These are phyloP conservation scores for Leccinellum rugosiceps DNA, from an alignment of 768 basidiomycete species.

Conservation along the genomic window DNA sequence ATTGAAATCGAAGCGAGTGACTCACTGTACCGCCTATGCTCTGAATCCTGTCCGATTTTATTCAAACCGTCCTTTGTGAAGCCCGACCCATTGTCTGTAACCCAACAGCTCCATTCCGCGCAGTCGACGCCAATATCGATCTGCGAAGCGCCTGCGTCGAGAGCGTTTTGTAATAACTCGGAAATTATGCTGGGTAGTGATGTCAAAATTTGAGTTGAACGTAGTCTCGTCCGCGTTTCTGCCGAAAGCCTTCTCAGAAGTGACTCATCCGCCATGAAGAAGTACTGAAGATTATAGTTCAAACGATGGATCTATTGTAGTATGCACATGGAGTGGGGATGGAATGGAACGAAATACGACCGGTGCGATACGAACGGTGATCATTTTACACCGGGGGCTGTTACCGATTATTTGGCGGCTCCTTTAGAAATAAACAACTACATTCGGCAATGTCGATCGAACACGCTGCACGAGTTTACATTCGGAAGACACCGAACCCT, in stretches of 20 bases:
- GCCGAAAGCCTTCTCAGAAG: slow-evolving; percentile 45
- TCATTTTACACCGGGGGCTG: background rate
- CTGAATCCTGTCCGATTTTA: slow-evolving; percentile 47
- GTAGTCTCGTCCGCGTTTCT: slow-evolving; percentile 65
- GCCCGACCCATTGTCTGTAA: slow-evolving; percentile 82
- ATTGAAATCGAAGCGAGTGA: slow-evolving; percentile 5
- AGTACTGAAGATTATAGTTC: background rate
- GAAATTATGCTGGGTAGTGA: slow-evolving; percentile 76
- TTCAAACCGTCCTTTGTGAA: slow-evolving; percentile 60
- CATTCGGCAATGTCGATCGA: slow-evolving; percentile 25
- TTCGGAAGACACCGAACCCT: slow-evolving; percentile 89
- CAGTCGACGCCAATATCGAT: slow-evolving; percentile 74
- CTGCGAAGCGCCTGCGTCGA: slow-evolving; percentile 72
- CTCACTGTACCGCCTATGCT: slow-evolving; percentile 68
- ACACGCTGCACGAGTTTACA: slow-evolving; percentile 44
- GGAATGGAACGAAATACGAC: background rate
- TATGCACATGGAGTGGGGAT: background rate
- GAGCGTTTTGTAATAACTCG: slow-evolving; percentile 86
- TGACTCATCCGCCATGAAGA: slow-evolving; percentile 20
- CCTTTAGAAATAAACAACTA: slow-evolving; percentile 24
- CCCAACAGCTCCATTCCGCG: slow-evolving; percentile 79
- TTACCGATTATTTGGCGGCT: slow-evolving; percentile 23
- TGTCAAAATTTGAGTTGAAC: slow-evolving; percentile 82
- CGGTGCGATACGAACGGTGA: background rate
- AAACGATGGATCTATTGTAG: background rate